These are phyloP conservation scores for Salicornia ramosissima DNA, from an alignment of 148 eudicot species.

Conservation along the genomic window DNA sequence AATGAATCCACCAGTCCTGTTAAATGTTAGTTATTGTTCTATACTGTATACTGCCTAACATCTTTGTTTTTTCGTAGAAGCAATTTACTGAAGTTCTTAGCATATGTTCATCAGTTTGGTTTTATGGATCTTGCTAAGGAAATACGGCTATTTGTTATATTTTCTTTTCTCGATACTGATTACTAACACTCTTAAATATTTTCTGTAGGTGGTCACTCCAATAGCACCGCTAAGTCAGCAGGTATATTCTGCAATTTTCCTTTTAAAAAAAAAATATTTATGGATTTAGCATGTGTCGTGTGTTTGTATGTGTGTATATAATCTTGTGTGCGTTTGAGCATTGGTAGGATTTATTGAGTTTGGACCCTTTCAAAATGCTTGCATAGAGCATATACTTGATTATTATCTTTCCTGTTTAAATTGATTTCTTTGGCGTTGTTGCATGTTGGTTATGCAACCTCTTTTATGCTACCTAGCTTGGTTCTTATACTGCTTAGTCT, in stretches of 20 bases:
- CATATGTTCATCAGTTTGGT: not conserved
- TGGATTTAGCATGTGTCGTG: no score
- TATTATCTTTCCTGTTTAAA: not conserved
- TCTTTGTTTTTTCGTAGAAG: not conserved
- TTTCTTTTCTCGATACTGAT: not conserved
- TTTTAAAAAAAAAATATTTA: no score
- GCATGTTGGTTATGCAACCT: not conserved
- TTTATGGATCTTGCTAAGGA: not conserved
- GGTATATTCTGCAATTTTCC: conserved; percentile 38
- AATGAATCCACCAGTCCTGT: not conserved
- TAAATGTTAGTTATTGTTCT: not conserved
- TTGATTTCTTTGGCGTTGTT: not conserved
- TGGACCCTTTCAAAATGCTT: not conserved
- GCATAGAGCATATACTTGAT: not conserved
- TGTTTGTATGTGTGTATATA: not conserved
- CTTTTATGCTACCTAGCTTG: not conserved
- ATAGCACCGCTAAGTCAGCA: conserved; percentile 96
- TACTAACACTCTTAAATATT: conserved; percentile 1
- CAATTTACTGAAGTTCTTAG: not conserved
- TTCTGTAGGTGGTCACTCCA: conserved; percentile 87
- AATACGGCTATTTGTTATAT: not conserved
- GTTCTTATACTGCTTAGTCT: not conserved
- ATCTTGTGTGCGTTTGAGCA: not conserved
- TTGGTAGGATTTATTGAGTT: not conserved
- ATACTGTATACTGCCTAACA: not conserved